phyloP scores from a whole-genome alignment of 2,329 filamentous ascomycete species.

The Parasarocladium wereldwijsianum region DNA sequence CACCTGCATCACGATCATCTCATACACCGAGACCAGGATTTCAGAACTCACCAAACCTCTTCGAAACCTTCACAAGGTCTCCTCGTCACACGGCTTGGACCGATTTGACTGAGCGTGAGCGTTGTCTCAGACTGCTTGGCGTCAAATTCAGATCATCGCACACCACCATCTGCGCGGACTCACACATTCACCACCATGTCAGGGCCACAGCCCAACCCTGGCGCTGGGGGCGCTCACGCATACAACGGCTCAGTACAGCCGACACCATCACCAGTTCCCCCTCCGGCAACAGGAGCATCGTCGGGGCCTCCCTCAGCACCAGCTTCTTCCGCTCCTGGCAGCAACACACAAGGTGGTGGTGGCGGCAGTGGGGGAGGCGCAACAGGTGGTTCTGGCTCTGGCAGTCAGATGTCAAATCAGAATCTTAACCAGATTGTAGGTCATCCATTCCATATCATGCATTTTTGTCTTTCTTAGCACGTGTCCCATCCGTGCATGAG shows the following conservation, averaged over 20 bases:
- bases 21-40: too few species aligned
- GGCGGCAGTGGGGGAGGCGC: conserved; percentile 11
- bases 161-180: too few species aligned
- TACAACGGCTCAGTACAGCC: conserved; percentile 12
- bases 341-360: conserved; percentile 9
- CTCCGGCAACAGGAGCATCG: too few species aligned
- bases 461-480: conserved; percentile 4
- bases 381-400: conserved; percentile 11
- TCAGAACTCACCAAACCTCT: too few species aligned
- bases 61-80: too few species aligned
- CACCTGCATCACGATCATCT: too few species aligned
- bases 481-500: conserved; percentile 2
- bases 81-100: too few species aligned
- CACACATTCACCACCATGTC: too few species aligned
- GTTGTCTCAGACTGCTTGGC: too few species aligned
- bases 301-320: conserved; percentile 5
- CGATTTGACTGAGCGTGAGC: too few species aligned
- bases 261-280: conserved; percentile 19
- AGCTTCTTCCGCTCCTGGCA: conserved; percentile 9
- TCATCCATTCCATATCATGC: too few species aligned
- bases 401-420: conserved; percentile 54
- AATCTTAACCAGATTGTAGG: conserved; percentile 94
- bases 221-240: conserved; percentile 1
- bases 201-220: conserved; percentile 2
- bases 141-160: too few species aligned